Evolutionary conservation across 345 rosid species (phyloP), one percentile per base, ranked within the genome.

Genomic region (Aurinia saxatilis): DNA sequence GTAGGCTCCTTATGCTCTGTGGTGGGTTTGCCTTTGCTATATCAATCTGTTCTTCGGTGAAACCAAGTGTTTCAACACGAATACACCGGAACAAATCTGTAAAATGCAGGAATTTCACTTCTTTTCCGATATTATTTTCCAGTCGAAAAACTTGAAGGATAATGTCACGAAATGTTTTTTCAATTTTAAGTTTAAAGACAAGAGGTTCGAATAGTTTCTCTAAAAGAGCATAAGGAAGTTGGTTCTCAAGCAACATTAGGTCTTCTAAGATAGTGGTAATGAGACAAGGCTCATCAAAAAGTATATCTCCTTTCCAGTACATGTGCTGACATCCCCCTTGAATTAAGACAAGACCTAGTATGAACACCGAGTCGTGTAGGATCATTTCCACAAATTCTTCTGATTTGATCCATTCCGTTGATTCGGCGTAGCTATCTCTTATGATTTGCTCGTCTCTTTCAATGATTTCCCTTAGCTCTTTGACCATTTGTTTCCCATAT

Each of bases 391-490:
- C 50, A 4, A 70, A 70, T 0, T 62, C 63, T 8, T 38, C 19
- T 2, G 63, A 30, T 5, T 18, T 27, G 33, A 70, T 70, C 63
- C 51, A 70, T 0, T 61, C 68, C 1, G 51, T 70, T 54, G 74
- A 70, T 54, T 70, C 74, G 2, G 74, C 68, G n/a, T 70, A 62
- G 50, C 74, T 54, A 46, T 14, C 37, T 21, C 74, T 54, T 18
- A 70, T 46, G 8, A 35, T 3, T 5, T 37, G 2, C 11, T 61
- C 68, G 30, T 62, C 25, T 37, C 9, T 19, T 30, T 54, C 2
- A 25, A 69, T 69, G 50, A 54, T 61, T n/a, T 0, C 7, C 9
- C 0, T 61, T 18, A 69, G 46, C 11, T 38, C 36, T 15, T 19
- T 1, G 12, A 70, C 0, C 8, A 18, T 55, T 10, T 62, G 10